Conservation (phyloP, 257 asterid genomes). For the Solanum bulbocastanum region DNA sequence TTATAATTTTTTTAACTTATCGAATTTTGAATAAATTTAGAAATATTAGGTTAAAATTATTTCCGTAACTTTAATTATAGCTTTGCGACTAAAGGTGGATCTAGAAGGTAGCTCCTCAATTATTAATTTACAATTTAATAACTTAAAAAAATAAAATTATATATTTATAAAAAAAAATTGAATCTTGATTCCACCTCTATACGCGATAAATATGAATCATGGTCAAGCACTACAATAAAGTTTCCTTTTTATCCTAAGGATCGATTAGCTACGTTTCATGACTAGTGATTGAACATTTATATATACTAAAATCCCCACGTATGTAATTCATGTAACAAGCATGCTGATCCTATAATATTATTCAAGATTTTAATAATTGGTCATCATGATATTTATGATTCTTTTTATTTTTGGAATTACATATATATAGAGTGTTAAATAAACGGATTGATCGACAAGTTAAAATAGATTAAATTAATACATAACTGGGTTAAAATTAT, state of each 20-base stretch:
- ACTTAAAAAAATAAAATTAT: accelerated
- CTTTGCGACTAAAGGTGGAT: neutral
- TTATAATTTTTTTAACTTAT: neutral
- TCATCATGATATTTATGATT: neutral
- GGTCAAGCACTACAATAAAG: neutral
- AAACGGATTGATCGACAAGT: no score
- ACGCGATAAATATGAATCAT: neutral
- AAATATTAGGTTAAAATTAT: neutral
- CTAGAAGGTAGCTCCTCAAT: neutral
- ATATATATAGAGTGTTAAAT: neutral
- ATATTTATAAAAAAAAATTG: neutral
- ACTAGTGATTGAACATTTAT: neutral
- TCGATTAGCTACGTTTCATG: neutral
- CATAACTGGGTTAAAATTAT: no score
- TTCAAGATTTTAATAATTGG: neutral
- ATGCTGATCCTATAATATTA: neutral
- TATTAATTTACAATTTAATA: neutral
- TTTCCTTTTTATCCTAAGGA: neutral
- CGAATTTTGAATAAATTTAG: neutral
- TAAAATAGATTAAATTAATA: no score
- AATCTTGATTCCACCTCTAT: accelerated
- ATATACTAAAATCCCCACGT: neutral
- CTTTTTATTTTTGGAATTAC: neutral
- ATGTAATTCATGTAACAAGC: neutral
- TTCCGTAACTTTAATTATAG: neutral